Evolutionary conservation across 108 stramenopile genomes (phyloP).

Genomic region (Asterionellopsis glacialis): DNA sequence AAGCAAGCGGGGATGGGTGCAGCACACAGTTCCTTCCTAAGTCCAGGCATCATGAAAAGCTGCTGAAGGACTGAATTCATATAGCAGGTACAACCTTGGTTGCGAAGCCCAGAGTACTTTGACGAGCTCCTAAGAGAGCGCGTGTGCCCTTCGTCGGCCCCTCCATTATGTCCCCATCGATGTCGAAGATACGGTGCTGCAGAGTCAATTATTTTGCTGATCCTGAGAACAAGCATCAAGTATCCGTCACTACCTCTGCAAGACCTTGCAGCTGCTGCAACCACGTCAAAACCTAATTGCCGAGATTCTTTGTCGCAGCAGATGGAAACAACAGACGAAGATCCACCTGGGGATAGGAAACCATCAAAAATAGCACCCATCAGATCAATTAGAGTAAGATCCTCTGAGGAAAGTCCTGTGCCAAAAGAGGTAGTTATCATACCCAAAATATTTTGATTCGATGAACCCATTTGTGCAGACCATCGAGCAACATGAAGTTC

Average conservation of each 20-base stretch:
- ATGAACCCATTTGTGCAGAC: conserved; percentile 24
- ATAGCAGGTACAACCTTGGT: conserved; percentile 99
- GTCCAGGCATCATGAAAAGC: conserved; percentile 92
- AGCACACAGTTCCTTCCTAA: conserved; percentile 75
- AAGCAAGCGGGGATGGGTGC: conserved; percentile 63
- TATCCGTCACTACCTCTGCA: conserved; percentile 63
- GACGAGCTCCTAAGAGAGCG: conserved; percentile 38
- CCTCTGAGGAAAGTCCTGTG: conserved; percentile 15
- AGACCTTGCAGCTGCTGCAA: conserved; percentile 57
- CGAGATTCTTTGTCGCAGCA: conserved; percentile 82
- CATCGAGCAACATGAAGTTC: conserved; percentile 41
- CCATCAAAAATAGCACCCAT: conserved; percentile 89
- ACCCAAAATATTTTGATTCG: conserved; percentile 15
- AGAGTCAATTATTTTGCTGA: conserved; percentile 48
- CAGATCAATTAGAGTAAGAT: conserved; percentile 56
- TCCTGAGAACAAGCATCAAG: conserved; percentile 45
- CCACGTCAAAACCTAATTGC: conserved; percentile 72
- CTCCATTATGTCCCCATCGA: conserved; percentile 61
- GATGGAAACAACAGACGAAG: conserved; percentile 55
- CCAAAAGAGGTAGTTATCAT: conserved; percentile 6
- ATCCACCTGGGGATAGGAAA: conserved; percentile 60
- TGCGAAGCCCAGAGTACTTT: conserved; percentile 87
- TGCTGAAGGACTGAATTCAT: conserved; percentile 97
- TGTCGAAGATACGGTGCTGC: conserved; percentile 74
- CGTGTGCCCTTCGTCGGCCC: conserved; percentile 28